These are phyloP conservation scores for Salisapilia sapeloensis DNA, from an alignment of 352 stramenopile species.

Conservation along the genomic window DNA sequence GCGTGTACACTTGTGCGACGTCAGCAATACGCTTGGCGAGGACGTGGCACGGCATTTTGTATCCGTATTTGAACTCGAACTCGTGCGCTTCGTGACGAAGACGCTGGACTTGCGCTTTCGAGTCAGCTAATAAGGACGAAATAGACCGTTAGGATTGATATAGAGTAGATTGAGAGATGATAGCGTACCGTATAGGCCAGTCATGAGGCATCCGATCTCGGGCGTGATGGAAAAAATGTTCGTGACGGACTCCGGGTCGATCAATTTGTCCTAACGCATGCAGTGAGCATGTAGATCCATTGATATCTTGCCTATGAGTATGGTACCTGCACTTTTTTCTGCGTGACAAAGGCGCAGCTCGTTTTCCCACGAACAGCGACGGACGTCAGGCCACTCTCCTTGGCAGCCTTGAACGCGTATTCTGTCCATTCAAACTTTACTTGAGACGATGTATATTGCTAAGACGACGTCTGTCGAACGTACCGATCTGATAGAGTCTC, in stretches of 20 bases:
- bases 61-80: constrained; percentile 96
- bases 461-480: constrained; percentile 2
- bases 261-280: constrained; percentile 77
- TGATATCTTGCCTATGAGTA: constrained; percentile 3
- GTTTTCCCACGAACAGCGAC: constrained; percentile 92
- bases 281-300: not conserved
- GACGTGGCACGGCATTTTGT: constrained; percentile 88
- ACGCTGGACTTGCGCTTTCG: constrained; percentile 87
- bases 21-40: constrained; percentile 96
- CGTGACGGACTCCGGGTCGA: constrained; percentile 91
- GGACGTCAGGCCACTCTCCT: constrained; percentile 87
- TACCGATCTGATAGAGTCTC: constrained; percentile 95
- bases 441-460: not conserved
- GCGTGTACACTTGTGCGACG: constrained; percentile 92
- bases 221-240: constrained; percentile 95
- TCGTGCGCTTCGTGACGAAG: constrained; percentile 94
- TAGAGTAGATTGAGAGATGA: not conserved
- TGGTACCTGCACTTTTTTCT: constrained; percentile 97
- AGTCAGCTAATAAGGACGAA: constrained; percentile 45
- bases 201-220: constrained; percentile 92
- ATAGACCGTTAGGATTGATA: not conserved
- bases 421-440: constrained; percentile 32
- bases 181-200: constrained; percentile 69
- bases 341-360: constrained; percentile 90
- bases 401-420: constrained; percentile 97